Evolutionary conservation across 495 filamentous ascomycete genomes (phyloP), one percentile per base, ranked within the genome.

Genomic region (Podospora pseudoanserina): DNA sequence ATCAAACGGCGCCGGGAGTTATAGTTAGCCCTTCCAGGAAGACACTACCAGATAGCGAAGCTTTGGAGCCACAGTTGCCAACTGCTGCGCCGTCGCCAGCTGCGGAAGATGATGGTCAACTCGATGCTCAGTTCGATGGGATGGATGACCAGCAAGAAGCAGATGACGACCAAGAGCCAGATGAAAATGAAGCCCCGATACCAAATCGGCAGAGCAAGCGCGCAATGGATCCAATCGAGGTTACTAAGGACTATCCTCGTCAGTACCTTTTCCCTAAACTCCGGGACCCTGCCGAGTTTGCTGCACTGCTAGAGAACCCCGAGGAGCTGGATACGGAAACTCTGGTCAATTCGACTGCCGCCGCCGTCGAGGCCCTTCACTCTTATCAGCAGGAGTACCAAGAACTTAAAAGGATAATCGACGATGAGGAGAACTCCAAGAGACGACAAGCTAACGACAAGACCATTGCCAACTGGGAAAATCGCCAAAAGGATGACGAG

Each of bases 341-440:
- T 58, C 81, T 92, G 0, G 87, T 88, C 64, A 74, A 75, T 5
- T 78, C 84, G 16, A 79, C 86, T 4, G 80, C 84, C 34, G 85
- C 86, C 62, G 81, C 83, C 2, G 84, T 82, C 15, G 74, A 80
- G 59, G 82, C 84, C 4, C 70, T 94, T 64, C 78, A 80, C 55
- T 77, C 78, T 5, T 89, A 87, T 80, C 88, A 93, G 74, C 80
- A 87, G 19, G 88, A 93, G 71, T 91, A 84, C 71, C 72, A 86
- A 15, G 81, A 81, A 18, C 82, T 93, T 5, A 83, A 88, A 65
- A 83, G 84, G 64, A 79, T 87, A 49, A 78, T 84, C 20, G 84
- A 85, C 49, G 82, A 78, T 64, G 74, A 77, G 71, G 84, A 73
- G 72, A 86, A 76, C 73, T 80, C 76, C 66, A 76, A 79, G 30